Percentiles rank a stretch among this genome's conserved stretches.
These are phyloP conservation scores for Tylopilus sp. DNA, from an alignment of 768 basidiomycete species.

Conservation along the genomic window DNA sequence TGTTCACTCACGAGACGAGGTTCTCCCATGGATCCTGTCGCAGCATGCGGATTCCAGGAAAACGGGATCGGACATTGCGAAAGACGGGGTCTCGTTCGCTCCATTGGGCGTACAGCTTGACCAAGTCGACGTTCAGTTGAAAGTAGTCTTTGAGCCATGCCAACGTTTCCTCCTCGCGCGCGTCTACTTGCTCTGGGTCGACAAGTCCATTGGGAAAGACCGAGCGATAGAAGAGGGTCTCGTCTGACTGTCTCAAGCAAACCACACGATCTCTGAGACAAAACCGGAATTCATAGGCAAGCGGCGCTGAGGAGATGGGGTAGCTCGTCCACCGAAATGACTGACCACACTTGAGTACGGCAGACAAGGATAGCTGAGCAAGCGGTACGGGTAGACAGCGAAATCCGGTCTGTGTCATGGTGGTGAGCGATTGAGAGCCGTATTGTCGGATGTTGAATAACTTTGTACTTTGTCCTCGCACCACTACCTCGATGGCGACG, in stretches of 20 bases:
- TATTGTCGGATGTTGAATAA: slow-evolving; percentile 10
- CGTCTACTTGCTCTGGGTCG: slow-evolving; percentile 28
- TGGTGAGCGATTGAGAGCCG: background rate
- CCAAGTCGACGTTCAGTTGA: slow-evolving; percentile 75
- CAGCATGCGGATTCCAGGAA: slow-evolving; percentile 81
- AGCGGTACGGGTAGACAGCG: slow-evolving; percentile 56
- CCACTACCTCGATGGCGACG: slow-evolving; percentile 36
- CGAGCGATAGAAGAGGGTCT: slow-evolving; percentile 67
- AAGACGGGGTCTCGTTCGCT: slow-evolving; percentile 71
- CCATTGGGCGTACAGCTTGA: slow-evolving; percentile 75
- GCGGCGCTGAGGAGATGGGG: slow-evolving; percentile 20
- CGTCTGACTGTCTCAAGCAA: slow-evolving; percentile 69
- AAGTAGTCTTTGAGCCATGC: slow-evolving; percentile 85
- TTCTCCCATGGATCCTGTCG: slow-evolving; percentile 97
- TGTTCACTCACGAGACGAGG: slow-evolving; percentile 73
- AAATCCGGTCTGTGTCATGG: slow-evolving; percentile 40
- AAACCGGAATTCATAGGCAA: slow-evolving; percentile 69
- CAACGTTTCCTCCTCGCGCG: slow-evolving; percentile 61
- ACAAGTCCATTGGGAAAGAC: slow-evolving; percentile 50
- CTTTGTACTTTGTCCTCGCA: slow-evolving; percentile 6
- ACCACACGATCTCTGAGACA: slow-evolving; percentile 81
- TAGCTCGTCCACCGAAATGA: slow-evolving; percentile 78
- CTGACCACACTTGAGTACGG: slow-evolving; percentile 80
- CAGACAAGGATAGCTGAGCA: slow-evolving; percentile 72
- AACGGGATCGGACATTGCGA: slow-evolving; percentile 53